These are phyloP conservation scores for Friedmanniomyces endolithicus DNA, from an alignment of 495 filamentous ascomycete genomes.

Conservation along the genomic window DNA sequence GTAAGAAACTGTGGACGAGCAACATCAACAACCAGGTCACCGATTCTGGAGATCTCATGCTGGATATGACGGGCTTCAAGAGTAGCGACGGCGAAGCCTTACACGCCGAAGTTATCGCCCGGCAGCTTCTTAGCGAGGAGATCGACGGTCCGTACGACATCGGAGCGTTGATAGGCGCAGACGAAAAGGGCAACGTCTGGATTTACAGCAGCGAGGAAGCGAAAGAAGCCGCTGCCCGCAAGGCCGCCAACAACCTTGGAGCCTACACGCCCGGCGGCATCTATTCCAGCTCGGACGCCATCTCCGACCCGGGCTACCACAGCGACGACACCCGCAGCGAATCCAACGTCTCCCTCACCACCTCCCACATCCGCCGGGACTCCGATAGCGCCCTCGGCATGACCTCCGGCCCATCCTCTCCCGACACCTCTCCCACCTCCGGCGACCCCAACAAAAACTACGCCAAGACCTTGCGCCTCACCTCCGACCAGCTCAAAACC, in stretches of 20 bases:
- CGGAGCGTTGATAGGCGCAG: constrained; percentile 83
- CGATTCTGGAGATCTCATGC: constrained; percentile 89
- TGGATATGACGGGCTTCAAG: constrained; percentile 97
- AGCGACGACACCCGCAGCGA: constrained; percentile 56
- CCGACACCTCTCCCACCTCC: constrained; percentile 38
- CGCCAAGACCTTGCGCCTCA: constrained; percentile 92
- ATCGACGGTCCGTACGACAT: constrained; percentile 93
- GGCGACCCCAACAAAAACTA: constrained; percentile 72
- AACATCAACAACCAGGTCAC: constrained; percentile 89
- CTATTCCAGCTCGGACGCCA: constrained; percentile 53
- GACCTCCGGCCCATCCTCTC: constrained; percentile 66
- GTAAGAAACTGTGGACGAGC: constrained; percentile 71
- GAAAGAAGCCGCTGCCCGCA: constrained; percentile 57
- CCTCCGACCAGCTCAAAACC: constrained; percentile 86
- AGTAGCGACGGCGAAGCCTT: constrained; percentile 82
- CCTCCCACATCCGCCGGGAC: constrained; percentile 31
- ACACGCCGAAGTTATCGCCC: constrained; percentile 79
- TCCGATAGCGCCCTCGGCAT: constrained; percentile 46
- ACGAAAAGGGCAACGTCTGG: constrained; percentile 93
- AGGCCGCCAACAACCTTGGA: constrained; percentile 35
- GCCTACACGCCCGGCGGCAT: constrained; percentile 39
- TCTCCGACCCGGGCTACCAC: constrained; percentile 88
- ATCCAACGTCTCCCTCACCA: constrained; percentile 14
- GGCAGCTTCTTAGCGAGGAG: constrained; percentile 92
- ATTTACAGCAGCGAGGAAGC: constrained; percentile 97